Base-by-base conservation (phyloP, 768 basidiomycete genomes). In the Austroboletus eburneus region DNA sequence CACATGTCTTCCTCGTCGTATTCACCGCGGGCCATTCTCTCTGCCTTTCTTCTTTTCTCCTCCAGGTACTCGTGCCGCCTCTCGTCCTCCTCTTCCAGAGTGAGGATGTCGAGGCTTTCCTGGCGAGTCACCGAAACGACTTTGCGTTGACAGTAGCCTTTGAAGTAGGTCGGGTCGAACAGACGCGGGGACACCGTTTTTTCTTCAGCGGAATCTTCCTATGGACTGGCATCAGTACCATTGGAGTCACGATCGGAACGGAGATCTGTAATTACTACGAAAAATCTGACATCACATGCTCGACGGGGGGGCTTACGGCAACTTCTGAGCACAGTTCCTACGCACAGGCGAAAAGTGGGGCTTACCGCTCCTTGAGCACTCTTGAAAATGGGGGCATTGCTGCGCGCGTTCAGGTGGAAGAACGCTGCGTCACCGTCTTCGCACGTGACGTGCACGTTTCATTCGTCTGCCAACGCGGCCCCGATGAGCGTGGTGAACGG, bases 401-500 rank as follows among this genome's bases (percentile, higher is more conserved):
- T 50, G 14, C 55, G 57, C n/a, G 42, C 7, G 10, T 50, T 46
- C 23, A 38, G 25, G 21, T 29, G 30, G 21, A 51, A 46, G 29
- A 60, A 49, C n/a, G n/a, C n/a, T 24, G 52, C 37, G 10, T 50
- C 36, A 2, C 37, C 52, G 18, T 35, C 21, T 4, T 62, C 49
- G 13, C 55, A 57, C 14, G 60, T 62, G 38, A 66, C 54, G 34
- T 66, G 57, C 1, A 66, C 58, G 1, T 46, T 55, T 64, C 60
- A 66, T 25, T 55, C 51, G 22, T 59, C 64, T 57, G 42, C 14
- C 10, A 9, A 37, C 18, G 10, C 25, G 25, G 25, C 5, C 25
- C 25, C 25, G 25, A 27, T 27, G 25, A 27, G 10, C 6, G 10
- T 27, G 25, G 25, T 27, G 25, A 10, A 27, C 25, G 25, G 6